Base-by-base conservation (phyloP, 2,329 filamentous ascomycete species). In the Volutella citrinella region DNA sequence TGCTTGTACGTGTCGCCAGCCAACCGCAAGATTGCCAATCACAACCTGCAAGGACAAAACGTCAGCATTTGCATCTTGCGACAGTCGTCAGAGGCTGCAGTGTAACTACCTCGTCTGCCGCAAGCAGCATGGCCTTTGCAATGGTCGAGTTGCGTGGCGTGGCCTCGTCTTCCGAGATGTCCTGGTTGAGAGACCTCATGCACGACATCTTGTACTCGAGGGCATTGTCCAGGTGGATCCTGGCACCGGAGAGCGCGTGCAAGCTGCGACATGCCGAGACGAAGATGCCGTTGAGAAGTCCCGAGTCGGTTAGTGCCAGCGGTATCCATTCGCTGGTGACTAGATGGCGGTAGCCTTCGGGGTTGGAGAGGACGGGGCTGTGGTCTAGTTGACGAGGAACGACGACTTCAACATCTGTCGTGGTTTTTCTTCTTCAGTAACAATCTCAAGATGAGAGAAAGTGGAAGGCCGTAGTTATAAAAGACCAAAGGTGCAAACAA, bases 321-420 rank as follows among this genome's bases (percentile, higher is more conserved):
- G 32, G 32, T 28, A 34, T 28, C 32, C 32, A 34, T 20, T 34
- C 19, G 14, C 18, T 28, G 8, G 15, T 34, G 25, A 16, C 14
- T 10, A 18, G 24, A 5, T 27, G 32, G 15, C 27, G 11, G 14
- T 34, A 34, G 7, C 11, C 25, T n/a, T 23, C 11, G 11, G 25
- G 15, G 7, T n/a, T 28, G 12, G 32, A 26, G 11, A 21, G 19
- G 7, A 20, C n/a, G 7, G 32, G 18, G 12, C 6, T 22, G 19
- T n/a, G 14, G 16, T 27, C 27, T 6, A 18, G 5, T 6, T 26
- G 24, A 14, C 24, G 24, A 14, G 32, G 32, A 9, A 28, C 14
- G 5, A 34, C 20, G 7, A 34, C 19, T 20, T 27, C 14, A 7
- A 34, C 18, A 23, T 28, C 32, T 34, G 12, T 4, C n/a, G 4